Evolutionary conservation across 805 yeast species (phyloP).

Genomic region (Jamesozyma lodderae): DNA sequence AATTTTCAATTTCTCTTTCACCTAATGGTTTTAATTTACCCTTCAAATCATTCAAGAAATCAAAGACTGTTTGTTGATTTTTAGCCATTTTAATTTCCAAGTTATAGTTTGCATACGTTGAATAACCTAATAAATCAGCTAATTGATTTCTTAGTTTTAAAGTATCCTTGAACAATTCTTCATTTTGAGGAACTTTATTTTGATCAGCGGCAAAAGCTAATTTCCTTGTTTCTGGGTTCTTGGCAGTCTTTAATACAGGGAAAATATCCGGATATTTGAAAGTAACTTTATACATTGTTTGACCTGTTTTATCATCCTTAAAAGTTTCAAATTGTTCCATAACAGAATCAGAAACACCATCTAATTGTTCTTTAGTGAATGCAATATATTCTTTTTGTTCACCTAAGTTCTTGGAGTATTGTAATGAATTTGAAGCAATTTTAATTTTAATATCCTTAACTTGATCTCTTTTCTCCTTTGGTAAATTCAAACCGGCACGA

Average conservation of each 20-base stretch:
- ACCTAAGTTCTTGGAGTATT: slow-evolving; percentile 57
- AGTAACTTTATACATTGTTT: slow-evolving; percentile 49
- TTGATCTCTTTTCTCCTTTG: slow-evolving; percentile 44
- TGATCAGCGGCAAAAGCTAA: slow-evolving; percentile 58
- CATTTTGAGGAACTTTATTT: slow-evolving; percentile 58
- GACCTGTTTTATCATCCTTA: slow-evolving; percentile 34
- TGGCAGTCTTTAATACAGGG: slow-evolving; percentile 71
- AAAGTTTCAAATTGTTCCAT: slow-evolving; percentile 45
- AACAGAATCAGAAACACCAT: slow-evolving; percentile 64
- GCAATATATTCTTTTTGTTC: slow-evolving; percentile 56
- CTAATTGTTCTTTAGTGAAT: slow-evolving; percentile 57
- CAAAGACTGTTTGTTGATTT: slow-evolving; percentile 46
- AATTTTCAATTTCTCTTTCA: slow-evolving; percentile 38
- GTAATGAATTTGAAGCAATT: slow-evolving; percentile 46
- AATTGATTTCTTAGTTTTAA: slow-evolving; percentile 52
- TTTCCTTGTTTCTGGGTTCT: slow-evolving; percentile 54
- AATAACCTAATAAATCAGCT: slow-evolving; percentile 58
- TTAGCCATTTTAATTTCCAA: slow-evolving; percentile 80
- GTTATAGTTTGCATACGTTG: slow-evolving; percentile 58
- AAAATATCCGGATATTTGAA: slow-evolving; percentile 73
- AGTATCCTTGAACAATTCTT: slow-evolving; percentile 49
- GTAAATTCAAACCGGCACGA: slow-evolving; percentile 61
- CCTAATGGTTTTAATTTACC: slow-evolving; percentile 53
- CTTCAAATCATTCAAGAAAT: slow-evolving; percentile 55
- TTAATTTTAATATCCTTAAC: slow-evolving; percentile 51